Percentiles rank a stretch among this genome's conserved stretches.
These are phyloP conservation scores for Trifolium dubium DNA, from an alignment of 306 rosid genomes.

Conservation along the genomic window DNA sequence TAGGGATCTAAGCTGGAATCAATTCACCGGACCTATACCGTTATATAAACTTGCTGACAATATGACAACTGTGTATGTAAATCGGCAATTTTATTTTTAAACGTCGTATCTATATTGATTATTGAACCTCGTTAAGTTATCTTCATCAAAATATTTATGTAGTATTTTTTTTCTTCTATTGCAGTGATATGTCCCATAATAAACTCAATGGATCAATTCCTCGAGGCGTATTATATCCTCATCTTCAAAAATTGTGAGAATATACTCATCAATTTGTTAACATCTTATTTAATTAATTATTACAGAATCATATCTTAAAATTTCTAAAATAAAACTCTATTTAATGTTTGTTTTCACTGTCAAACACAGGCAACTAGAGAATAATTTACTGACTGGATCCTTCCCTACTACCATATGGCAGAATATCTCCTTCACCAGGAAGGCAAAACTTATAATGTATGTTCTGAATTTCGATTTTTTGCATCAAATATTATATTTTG, in stretches of 20 bases:
- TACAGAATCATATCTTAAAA: slow-evolving; percentile 8
- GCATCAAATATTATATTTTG: slow-evolving; percentile 30
- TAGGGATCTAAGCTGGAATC: slow-evolving; percentile 91
- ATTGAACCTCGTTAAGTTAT: slow-evolving; percentile 26
- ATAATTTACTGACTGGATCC: slow-evolving; percentile 61
- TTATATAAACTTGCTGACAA: slow-evolving; percentile 58
- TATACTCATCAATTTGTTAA: slow-evolving; percentile 31
- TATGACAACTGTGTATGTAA: slow-evolving; percentile 78
- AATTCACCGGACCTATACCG: slow-evolving; percentile 66
- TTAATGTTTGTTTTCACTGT: slow-evolving; percentile 36
- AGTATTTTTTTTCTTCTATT: slow-evolving; percentile 29
- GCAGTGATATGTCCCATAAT: slow-evolving; percentile 75
- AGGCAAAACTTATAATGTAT: slow-evolving; percentile 62
- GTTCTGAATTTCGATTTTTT: slow-evolving; percentile 37
- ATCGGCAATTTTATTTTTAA: slow-evolving; percentile 16
- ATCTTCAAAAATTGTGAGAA: slow-evolving; percentile 78
- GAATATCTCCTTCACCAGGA: slow-evolving; percentile 50
- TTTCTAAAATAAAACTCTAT: slow-evolving; percentile 23
- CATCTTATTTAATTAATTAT: slow-evolving; percentile 21
- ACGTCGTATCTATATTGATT: slow-evolving; percentile 13
- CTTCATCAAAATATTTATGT: slow-evolving; percentile 30
- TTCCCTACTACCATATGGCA: slow-evolving; percentile 58
- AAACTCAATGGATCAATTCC: slow-evolving; percentile 73
- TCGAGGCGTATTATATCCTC: slow-evolving; percentile 53
- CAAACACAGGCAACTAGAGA: slow-evolving; percentile 59